Evolutionary conservation across 208 protist genomes (phyloP).

Genomic region (Leishmania aethiopica): DNA sequence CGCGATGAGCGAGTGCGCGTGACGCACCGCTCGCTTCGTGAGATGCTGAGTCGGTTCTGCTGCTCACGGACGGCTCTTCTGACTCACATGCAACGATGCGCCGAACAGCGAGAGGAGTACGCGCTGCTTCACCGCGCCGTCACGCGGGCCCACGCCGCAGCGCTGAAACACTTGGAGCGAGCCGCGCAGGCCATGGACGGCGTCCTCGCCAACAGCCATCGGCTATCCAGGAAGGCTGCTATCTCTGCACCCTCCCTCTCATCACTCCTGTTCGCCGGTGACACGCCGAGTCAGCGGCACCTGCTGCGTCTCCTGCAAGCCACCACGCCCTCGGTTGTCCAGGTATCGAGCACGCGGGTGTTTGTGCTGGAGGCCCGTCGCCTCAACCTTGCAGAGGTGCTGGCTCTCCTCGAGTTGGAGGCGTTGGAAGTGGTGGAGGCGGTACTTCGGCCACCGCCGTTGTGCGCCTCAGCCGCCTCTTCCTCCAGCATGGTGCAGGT

Average conservation of each 20-base stretch:
- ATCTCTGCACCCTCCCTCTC: not conserved
- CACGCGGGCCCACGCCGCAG: constrained; percentile 12
- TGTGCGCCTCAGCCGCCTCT: not conserved
- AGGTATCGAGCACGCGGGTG: constrained; percentile 2
- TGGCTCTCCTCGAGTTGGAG: constrained; percentile 53
- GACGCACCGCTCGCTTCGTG: constrained; percentile 12
- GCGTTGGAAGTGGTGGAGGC: constrained; percentile 41
- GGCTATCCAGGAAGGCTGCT: not conserved
- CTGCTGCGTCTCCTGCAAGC: constrained; percentile 16
- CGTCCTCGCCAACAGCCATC: not conserved
- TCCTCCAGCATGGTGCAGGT: not conserved
- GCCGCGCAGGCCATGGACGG: not conserved
- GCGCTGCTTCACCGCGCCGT: constrained; percentile 24
- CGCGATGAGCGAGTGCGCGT: constrained; percentile 21
- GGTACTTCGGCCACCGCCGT: constrained; percentile 29
- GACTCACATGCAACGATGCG: not conserved
- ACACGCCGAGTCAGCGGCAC: constrained; percentile 22
- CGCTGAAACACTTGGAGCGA: constrained; percentile 9
- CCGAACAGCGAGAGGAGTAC: constrained; percentile 13
- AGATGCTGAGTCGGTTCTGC: not conserved
- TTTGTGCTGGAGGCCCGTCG: constrained; percentile 45
- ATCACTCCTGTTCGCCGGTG: constrained; percentile 23
- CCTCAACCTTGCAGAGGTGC: constrained; percentile 44
- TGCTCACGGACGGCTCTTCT: not conserved
- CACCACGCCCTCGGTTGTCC: constrained; percentile 12